Conservation (phyloP, 2,329 filamentous ascomycete species). For the Didymella keratinophila region DNA sequence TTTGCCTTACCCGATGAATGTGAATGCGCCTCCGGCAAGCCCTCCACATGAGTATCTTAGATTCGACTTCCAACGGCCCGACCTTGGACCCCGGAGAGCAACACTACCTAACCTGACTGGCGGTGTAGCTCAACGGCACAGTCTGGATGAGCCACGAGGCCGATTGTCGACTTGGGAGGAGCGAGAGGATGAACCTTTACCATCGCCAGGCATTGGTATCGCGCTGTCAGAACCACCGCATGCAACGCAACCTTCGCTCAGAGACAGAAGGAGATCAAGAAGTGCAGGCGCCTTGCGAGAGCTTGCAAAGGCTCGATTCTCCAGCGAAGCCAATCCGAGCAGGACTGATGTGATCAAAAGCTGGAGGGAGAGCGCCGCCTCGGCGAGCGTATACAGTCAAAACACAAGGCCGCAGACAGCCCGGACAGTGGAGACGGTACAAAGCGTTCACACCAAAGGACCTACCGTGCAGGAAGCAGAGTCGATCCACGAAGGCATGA, state of each 20-base stretch:
- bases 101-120: constrained; percentile 46
- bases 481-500: constrained; percentile 32
- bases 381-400: constrained; percentile 43
- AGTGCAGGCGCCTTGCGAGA: constrained; percentile 50
- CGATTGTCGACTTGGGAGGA: constrained; percentile 42
- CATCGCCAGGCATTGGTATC: constrained; percentile 46
- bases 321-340: constrained; percentile 32
- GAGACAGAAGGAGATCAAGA: constrained; percentile 46
- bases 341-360: constrained; percentile 48
- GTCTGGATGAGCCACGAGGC: constrained; percentile 37
- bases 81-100: constrained; percentile 42
- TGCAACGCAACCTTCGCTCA: constrained; percentile 22
- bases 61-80: constrained; percentile 38
- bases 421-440: constrained; percentile 43
- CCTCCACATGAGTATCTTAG: constrained; percentile 47
- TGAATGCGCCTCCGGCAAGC: constrained; percentile 49
- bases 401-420: constrained; percentile 45
- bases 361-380: constrained; percentile 47
- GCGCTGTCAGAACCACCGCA: constrained; percentile 45
- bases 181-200: constrained; percentile 37
- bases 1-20: constrained; percentile 52
- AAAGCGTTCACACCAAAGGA: constrained; percentile 34
- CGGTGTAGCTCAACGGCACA: constrained; percentile 36
- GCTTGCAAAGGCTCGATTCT: constrained; percentile 36
- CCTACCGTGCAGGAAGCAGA: constrained; percentile 30